Conservation (phyloP, 2,329 filamentous ascomycete genomes). For the Neonectria sp. region DNA sequence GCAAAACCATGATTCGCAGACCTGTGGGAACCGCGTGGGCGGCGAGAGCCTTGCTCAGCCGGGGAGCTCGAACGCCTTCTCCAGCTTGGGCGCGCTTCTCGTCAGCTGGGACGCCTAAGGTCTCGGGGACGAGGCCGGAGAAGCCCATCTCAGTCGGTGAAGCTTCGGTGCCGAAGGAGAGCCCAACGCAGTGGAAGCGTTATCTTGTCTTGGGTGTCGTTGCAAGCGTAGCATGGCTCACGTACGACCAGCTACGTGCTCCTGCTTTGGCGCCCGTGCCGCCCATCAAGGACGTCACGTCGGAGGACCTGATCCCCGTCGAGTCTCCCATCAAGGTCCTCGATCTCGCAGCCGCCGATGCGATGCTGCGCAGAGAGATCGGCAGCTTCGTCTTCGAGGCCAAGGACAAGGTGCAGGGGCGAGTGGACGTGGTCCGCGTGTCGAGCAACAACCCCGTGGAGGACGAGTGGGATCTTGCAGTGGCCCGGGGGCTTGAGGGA, state of each 20-base stretch:
- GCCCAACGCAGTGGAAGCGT: background rate
- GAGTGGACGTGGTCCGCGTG: conserved; percentile 53
- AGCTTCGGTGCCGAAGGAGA: background rate
- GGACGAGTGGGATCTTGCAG: conserved; percentile 53
- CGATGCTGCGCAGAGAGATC: conserved; percentile 50
- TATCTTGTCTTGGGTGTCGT: background rate
- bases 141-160: conserved; percentile 24
- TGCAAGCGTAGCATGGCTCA: background rate
- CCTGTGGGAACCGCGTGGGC: background rate
- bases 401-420: conserved; percentile 43
- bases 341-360: conserved; percentile 48
- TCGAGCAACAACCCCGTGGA: conserved; percentile 55
- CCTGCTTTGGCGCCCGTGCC: conserved; percentile 16
- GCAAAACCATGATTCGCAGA: conserved; percentile 37
- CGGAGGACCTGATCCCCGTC: conserved; percentile 41
- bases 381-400: conserved; percentile 50
- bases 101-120: conserved; percentile 27
- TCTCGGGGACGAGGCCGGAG: conserved; percentile 20
- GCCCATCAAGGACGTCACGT: conserved; percentile 23
- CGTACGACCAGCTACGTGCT: background rate
- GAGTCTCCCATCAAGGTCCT: conserved; percentile 48
- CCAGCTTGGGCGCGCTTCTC: conserved; percentile 29
- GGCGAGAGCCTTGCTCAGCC: conserved; percentile 15
- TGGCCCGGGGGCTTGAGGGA: conserved; percentile 50
- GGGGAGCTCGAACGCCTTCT: conserved; percentile 1